Conservation (phyloP, 2,329 filamentous ascomycete genomes). For the Drechslera avenae region DNA sequence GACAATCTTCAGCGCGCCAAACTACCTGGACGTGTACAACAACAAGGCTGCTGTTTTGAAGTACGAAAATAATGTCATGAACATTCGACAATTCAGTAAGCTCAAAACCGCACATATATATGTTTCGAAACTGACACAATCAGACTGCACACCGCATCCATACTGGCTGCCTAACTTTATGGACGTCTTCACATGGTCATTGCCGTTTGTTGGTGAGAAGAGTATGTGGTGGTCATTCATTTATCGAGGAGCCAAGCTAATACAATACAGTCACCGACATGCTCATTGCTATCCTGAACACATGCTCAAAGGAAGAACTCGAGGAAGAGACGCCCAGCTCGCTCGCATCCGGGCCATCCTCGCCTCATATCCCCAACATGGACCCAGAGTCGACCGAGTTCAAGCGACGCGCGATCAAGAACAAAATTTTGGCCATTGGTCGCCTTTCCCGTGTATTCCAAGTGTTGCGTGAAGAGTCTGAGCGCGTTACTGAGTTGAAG, state of each 20-base stretch:
- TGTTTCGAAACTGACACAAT: slow-evolving; percentile 16
- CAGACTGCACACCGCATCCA: slow-evolving; percentile 92
- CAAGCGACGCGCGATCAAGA: slow-evolving; percentile 97
- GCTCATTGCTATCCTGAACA: slow-evolving; percentile 98
- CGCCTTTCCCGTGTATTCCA: slow-evolving; percentile 98
- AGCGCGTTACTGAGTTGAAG: slow-evolving; percentile 96
- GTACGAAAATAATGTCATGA: slow-evolving; percentile 99
- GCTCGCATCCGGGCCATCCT: slow-evolving; percentile 72
- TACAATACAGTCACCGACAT: slow-evolving; percentile 76
- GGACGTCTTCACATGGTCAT: slow-evolving; percentile 99
- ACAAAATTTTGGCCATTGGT: slow-evolving; percentile 98
- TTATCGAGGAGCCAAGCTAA: slow-evolving; percentile 22
- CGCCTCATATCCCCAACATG: slow-evolving; percentile 67
- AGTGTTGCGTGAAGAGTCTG: slow-evolving; percentile 94
- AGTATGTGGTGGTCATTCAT: slow-evolving; percentile 36
- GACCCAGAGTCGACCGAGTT: slow-evolving; percentile 90
- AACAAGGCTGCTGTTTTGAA: slow-evolving; percentile 99
- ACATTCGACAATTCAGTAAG: slow-evolving; percentile 91
- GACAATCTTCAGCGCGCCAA: slow-evolving; percentile 99
- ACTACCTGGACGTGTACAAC: slow-evolving; percentile 99
- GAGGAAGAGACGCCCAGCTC: slow-evolving; percentile 83
- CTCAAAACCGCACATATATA: not conserved
- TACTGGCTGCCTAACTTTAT: slow-evolving; percentile 99
- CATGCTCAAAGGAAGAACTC: slow-evolving; percentile 96
- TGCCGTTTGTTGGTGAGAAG: slow-evolving; percentile 98